Evolutionary conservation across 805 yeast species (phyloP).

Genomic region (Barnettozyma salicaria): DNA sequence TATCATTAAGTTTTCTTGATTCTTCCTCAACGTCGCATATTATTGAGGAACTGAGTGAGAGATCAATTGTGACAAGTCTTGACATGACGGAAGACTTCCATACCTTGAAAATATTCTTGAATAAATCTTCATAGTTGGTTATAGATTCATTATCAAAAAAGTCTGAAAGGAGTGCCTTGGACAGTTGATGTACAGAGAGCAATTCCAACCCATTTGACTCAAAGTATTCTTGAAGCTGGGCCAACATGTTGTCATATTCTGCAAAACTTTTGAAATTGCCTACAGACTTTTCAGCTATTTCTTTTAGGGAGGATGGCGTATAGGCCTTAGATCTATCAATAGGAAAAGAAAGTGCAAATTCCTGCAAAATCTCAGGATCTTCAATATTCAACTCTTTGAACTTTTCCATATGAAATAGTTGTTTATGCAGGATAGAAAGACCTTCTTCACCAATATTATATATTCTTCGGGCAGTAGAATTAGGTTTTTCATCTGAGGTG

Average conservation of each 20-base stretch:
- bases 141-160: too few relatives aligned
- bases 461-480: too few relatives aligned
- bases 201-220: slow-evolving; percentile 22
- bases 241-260: slow-evolving; percentile 36
- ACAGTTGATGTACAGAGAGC: too few relatives aligned
- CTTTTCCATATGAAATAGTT: slow-evolving; percentile 10
- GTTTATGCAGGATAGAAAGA: background rate
- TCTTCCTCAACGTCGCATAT: slow-evolving; percentile 13
- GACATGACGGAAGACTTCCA: slow-evolving; percentile 13
- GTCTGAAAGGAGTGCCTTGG: background rate
- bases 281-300: slow-evolving; percentile 19
- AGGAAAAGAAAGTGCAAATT: slow-evolving; percentile 12
- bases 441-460: too few relatives aligned
- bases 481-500: too few relatives aligned
- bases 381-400: background rate
- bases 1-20: background rate
- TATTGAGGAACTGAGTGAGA: slow-evolving; percentile 13
- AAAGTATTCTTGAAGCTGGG: slow-evolving; percentile 30
- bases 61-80: slow-evolving; percentile 11
- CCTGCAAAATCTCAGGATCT: slow-evolving; percentile 15
- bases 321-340: slow-evolving; percentile 2
- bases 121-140: slow-evolving; percentile 8
- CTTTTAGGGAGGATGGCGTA: slow-evolving; percentile 14
- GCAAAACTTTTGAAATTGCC: slow-evolving; percentile 26
- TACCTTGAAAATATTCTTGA: slow-evolving; percentile 1